These are phyloP conservation scores for Phytopythium vexans DNA, from an alignment of 352 stramenopile species.

Conservation along the genomic window DNA sequence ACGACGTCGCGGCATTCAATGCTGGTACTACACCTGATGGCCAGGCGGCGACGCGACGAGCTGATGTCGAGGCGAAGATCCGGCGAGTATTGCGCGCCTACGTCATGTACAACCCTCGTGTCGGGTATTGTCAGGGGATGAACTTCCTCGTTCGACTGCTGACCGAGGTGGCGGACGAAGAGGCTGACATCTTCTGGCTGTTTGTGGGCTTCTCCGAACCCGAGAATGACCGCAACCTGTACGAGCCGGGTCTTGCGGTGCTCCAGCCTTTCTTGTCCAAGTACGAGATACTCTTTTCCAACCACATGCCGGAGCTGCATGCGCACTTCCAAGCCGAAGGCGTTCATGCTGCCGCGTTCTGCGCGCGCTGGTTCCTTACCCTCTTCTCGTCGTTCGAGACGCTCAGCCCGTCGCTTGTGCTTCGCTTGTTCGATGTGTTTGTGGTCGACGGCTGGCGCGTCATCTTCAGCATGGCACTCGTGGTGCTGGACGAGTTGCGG, in stretches of 20 bases:
- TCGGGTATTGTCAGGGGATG: constrained; percentile 89
- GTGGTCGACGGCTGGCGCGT: constrained; percentile 79
- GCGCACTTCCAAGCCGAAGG: constrained; percentile 54
- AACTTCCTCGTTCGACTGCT: constrained; percentile 78
- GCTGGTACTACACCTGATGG: background rate
- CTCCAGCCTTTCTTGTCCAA: constrained; percentile 63
- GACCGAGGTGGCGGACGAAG: constrained; percentile 56
- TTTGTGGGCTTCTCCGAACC: constrained; percentile 78
- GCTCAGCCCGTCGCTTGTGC: constrained; percentile 59
- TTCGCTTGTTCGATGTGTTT: constrained; percentile 73
- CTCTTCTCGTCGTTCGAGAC: constrained; percentile 83
- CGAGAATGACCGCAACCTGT: constrained; percentile 69
- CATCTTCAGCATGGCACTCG: constrained; percentile 74
- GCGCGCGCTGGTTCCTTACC: constrained; percentile 83
- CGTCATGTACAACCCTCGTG: constrained; percentile 74
- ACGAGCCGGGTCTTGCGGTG: constrained; percentile 70
- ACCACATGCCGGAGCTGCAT: constrained; percentile 65
- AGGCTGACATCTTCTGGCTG: constrained; percentile 80
- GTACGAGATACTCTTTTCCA: constrained; percentile 61
- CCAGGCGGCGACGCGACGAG: constrained; percentile 5
- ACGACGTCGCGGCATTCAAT: no score
- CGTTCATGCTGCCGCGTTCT: constrained; percentile 68
- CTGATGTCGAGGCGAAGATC: constrained; percentile 56
- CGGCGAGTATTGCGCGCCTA: constrained; percentile 77
- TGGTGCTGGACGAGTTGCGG: constrained; percentile 73